Percentiles rank a stretch among this genome's conserved stretches.
These are phyloP conservation scores for Tolypocladium pustulatum DNA, from an alignment of 2,329 filamentous ascomycete species.

Conservation along the genomic window DNA sequence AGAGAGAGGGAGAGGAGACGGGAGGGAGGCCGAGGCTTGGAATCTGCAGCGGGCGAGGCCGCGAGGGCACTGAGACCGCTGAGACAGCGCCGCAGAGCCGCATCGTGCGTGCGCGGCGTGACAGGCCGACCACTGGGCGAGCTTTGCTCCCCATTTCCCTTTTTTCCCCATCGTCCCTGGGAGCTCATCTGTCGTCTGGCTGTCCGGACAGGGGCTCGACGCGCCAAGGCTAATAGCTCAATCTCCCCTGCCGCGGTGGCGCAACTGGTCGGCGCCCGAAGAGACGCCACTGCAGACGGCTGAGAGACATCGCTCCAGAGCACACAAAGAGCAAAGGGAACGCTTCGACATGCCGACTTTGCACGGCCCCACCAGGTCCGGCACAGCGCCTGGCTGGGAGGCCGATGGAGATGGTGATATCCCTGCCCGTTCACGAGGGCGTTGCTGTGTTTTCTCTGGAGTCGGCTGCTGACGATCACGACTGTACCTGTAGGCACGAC, in stretches of 20 bases:
- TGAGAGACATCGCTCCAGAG: not conserved
- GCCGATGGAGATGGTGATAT: not conserved
- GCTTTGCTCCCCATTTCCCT: not conserved
- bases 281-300: not conserved
- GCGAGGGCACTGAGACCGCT: not conserved
- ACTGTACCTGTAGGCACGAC: not conserved
- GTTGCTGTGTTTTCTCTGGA: not conserved
- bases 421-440: not conserved
- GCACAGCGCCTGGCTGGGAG: not conserved
- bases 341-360: not conserved
- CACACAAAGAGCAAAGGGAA: not conserved
- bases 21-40: not conserved
- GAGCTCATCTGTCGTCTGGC: no score
- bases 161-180: not conserved
- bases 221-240: not conserved
- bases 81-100: not conserved
- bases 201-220: not conserved
- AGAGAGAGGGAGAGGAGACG: no score
- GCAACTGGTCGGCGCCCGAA: not conserved
- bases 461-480: not conserved
- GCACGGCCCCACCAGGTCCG: not conserved
- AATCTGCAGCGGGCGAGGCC: not conserved
- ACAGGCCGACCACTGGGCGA: no score
- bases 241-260: not conserved
- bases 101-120: not conserved